Percentiles rank a stretch among this genome's conserved stretches.
These are phyloP conservation scores for Spatholobus suberectus DNA, from an alignment of 306 rosid genomes.

Conservation along the genomic window DNA sequence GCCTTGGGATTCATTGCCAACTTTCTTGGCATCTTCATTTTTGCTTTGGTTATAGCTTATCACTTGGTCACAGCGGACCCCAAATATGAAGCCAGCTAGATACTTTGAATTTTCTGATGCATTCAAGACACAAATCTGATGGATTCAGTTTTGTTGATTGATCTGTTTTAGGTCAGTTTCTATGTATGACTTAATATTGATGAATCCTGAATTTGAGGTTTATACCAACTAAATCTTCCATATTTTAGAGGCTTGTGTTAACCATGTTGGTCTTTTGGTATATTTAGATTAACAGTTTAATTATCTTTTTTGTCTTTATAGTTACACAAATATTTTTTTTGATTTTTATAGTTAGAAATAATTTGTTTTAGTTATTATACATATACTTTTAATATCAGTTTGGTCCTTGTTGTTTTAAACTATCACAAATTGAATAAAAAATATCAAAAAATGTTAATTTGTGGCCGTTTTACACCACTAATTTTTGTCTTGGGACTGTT, in stretches of 20 bases:
- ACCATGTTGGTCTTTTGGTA: background rate
- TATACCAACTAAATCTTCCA: background rate
- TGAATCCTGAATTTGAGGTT: conserved; percentile 23
- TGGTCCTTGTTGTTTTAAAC: no score
- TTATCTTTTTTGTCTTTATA: no score
- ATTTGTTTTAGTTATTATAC: no score
- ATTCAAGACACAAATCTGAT: background rate
- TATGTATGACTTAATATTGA: conserved; percentile 17
- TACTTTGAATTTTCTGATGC: conserved; percentile 15
- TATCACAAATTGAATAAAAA: no score
- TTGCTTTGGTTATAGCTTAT: conserved; percentile 50
- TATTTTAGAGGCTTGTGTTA: background rate
- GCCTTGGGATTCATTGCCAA: conserved; percentile 53
- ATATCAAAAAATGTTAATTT: no score
- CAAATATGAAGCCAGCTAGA: conserved; percentile 46
- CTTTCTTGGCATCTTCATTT: conserved; percentile 53
- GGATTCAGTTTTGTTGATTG: conserved; percentile 34
- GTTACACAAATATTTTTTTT: no score
- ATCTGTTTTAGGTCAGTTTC: conserved; percentile 9
- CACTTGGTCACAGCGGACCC: conserved; percentile 48
- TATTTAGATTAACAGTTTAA: conserved; percentile 37
- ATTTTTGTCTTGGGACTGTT: no score
- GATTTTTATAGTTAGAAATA: no score
- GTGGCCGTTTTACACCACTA: no score
- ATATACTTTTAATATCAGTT: no score